phyloP scores from a whole-genome alignment of 257 asterid genomes.

The Lavandula angustifolia region DNA sequence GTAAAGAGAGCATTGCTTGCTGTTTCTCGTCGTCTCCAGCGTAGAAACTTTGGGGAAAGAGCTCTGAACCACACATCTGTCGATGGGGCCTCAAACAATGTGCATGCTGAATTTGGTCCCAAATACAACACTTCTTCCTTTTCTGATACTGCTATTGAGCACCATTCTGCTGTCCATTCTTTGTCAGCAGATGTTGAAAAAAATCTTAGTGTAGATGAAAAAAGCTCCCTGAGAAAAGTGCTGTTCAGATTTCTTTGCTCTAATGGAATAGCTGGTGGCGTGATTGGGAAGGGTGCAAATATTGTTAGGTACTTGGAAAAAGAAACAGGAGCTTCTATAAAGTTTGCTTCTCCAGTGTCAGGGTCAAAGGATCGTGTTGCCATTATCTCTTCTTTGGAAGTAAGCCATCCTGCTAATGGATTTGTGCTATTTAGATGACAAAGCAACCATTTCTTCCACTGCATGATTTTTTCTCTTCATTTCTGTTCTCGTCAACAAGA shows the following conservation, averaged over 20 bases:
- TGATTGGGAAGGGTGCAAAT: slow-evolving; percentile 55
- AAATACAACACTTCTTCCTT: slow-evolving; percentile 23
- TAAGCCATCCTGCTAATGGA: slow-evolving; percentile 29
- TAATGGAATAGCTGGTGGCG: slow-evolving; percentile 48
- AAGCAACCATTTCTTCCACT: not conserved
- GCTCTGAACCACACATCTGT: slow-evolving; percentile 29
- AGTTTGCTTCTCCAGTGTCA: slow-evolving; percentile 44
- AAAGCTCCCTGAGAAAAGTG: slow-evolving; percentile 39
- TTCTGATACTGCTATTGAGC: slow-evolving; percentile 32
- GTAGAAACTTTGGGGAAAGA: slow-evolving; percentile 36
- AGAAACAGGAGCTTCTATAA: slow-evolving; percentile 61
- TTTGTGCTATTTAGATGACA: slow-evolving; percentile 22
- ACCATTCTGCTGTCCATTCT: slow-evolving; percentile 35
- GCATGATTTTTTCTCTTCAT: not conserved
- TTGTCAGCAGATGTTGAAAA: slow-evolving; percentile 44
- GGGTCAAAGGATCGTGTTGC: slow-evolving; percentile 59
- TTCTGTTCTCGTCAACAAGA: not conserved
- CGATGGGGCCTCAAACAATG: slow-evolving; percentile 24
- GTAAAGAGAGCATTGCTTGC: slow-evolving; percentile 57
- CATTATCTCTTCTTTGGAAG: slow-evolving; percentile 56
- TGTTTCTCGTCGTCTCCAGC: slow-evolving; percentile 54
- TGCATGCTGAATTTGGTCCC: slow-evolving; percentile 26
- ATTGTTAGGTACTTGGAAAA: slow-evolving; percentile 49
- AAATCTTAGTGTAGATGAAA: slow-evolving; percentile 40
- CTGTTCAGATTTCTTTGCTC: slow-evolving; percentile 57